These are phyloP conservation scores for Malassezia pachydermatis DNA, from an alignment of 1,284 basidiomycete genomes.

Conservation along the genomic window DNA sequence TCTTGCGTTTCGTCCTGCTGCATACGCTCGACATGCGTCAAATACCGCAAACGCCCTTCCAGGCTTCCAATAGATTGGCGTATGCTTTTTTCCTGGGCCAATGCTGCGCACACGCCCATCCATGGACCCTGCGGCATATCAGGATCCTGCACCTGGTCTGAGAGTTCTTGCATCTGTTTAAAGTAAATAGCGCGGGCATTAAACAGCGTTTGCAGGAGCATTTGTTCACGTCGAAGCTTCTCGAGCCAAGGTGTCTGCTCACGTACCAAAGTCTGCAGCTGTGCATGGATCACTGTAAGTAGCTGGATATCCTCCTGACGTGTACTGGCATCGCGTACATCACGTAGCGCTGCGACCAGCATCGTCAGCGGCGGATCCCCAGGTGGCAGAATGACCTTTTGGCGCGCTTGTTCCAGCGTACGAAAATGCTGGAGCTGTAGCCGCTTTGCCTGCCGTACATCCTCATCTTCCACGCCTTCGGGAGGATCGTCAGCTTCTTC, in stretches of 20 bases:
- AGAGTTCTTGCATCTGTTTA: conserved; percentile 39
- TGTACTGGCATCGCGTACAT: conserved; percentile 15
- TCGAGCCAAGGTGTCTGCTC: conserved; percentile 26
- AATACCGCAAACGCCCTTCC: conserved; percentile 31
- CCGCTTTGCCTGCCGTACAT: conserved; percentile 23
- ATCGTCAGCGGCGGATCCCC: conserved; percentile 14
- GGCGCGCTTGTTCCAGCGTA: conserved; percentile 27
- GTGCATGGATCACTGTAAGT: conserved; percentile 14
- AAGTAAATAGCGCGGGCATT: conserved; percentile 38
- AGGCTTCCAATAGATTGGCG: conserved; percentile 24
- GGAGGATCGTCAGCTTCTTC: conserved; percentile 10
- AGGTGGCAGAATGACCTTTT: conserved; percentile 15
- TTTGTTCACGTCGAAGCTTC: conserved; percentile 22
- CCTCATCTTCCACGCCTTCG: conserved; percentile 22
- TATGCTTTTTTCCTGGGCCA: conserved; percentile 23
- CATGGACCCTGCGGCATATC: conserved; percentile 20
- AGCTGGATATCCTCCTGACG: conserved; percentile 21
- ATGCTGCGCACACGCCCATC: conserved; percentile 15
- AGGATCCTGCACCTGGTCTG: conserved; percentile 38
- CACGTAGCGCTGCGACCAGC: conserved; percentile 21
- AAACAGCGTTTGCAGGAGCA: conserved; percentile 23
- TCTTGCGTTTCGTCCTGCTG: conserved; percentile 14
- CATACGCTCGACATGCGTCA: conserved; percentile 30
- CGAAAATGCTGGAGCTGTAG: conserved; percentile 34
- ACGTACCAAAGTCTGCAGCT: conserved; percentile 19